Conservation (phyloP, 1,284 basidiomycete species). For the Chiua sp. region DNA sequence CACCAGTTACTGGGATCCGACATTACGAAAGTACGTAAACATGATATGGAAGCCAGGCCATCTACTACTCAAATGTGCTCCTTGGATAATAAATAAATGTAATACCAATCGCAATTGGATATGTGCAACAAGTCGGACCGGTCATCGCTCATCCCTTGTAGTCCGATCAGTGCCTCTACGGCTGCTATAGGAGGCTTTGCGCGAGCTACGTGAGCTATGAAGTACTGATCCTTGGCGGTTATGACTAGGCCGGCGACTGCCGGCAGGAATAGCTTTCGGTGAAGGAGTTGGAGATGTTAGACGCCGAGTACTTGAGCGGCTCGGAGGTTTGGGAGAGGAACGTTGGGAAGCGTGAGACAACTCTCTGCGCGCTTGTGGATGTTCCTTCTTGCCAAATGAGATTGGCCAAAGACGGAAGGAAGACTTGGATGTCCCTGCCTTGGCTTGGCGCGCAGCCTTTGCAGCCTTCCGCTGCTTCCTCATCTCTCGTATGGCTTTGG, state of each 20-base stretch:
- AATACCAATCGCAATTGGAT: slow-evolving; percentile 1
- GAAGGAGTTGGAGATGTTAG: slow-evolving; percentile 19
- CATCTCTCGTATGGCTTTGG: slow-evolving; percentile 40
- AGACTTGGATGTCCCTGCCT: slow-evolving; percentile 13
- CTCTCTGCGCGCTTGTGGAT: slow-evolving; percentile 9
- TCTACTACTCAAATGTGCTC: slow-evolving; percentile 30
- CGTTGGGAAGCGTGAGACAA: slow-evolving; percentile 11
- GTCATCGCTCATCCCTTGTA: slow-evolving; percentile 10
- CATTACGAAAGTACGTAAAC: background rate
- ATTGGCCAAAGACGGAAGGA: slow-evolving; percentile 23
- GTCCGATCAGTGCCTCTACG: slow-evolving; percentile 8
- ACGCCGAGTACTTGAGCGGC: slow-evolving; percentile 14
- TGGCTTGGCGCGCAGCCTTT: slow-evolving; percentile 29
- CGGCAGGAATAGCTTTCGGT: slow-evolving; percentile 15
- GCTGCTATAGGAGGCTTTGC: slow-evolving; percentile 26
- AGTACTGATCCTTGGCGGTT: slow-evolving; percentile 11
- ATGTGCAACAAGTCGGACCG: background rate
- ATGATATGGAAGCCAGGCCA: slow-evolving; percentile 3
- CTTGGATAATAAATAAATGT: slow-evolving; percentile 28
- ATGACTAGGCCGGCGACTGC: slow-evolving; percentile 27
- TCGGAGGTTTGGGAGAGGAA: slow-evolving; percentile 16
- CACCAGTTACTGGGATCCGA: background rate
- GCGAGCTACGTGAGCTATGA: slow-evolving; percentile 14
- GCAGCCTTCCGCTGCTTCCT: slow-evolving; percentile 31
- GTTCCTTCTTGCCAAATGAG: slow-evolving; percentile 22